Conservation (phyloP, 1,284 basidiomycete genomes). For the Apiotrichum siamense region DNA sequence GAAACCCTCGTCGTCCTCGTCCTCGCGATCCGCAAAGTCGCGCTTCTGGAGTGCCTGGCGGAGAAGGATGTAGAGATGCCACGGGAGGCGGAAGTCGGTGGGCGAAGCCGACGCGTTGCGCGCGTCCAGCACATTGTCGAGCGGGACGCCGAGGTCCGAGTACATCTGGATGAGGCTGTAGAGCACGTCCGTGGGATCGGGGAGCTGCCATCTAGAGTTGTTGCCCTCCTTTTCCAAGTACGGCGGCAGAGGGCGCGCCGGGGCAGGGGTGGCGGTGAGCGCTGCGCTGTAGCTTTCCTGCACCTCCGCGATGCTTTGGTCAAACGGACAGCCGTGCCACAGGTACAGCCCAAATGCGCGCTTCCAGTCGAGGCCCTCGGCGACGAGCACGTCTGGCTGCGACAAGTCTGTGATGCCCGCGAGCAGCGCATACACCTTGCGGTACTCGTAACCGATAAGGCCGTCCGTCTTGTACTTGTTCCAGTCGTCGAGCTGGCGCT, state of each 20-base stretch:
- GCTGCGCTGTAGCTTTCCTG: constrained; percentile 63
- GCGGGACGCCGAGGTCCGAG: constrained; percentile 53
- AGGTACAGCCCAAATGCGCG: constrained; percentile 82
- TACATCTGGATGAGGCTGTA: constrained; percentile 76
- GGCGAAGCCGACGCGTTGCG: constrained; percentile 70
- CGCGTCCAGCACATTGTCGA: constrained; percentile 55
- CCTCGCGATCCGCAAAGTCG: constrained; percentile 73
- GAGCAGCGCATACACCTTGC: constrained; percentile 78
- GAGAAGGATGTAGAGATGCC: constrained; percentile 88
- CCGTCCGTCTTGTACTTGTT: constrained; percentile 66
- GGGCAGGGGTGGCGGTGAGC: constrained; percentile 45
- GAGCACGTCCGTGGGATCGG: constrained; percentile 58
- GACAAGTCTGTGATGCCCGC: constrained; percentile 68
- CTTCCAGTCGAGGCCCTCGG: constrained; percentile 89
- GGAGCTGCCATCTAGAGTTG: constrained; percentile 45
- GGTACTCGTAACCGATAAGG: constrained; percentile 63
- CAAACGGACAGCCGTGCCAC: constrained; percentile 78
- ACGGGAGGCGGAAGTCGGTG: constrained; percentile 74
- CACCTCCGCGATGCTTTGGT: constrained; percentile 64
- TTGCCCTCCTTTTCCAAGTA: constrained; percentile 52
- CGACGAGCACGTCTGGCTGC: constrained; percentile 62
- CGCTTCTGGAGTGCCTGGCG: constrained; percentile 73
- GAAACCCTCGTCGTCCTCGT: constrained; percentile 54
- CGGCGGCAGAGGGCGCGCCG: constrained; percentile 63
- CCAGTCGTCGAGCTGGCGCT: constrained; percentile 78